Base-by-base conservation (phyloP, 371 early-diverging fungal genomes). In the Encephalitozoon hellem region DNA sequence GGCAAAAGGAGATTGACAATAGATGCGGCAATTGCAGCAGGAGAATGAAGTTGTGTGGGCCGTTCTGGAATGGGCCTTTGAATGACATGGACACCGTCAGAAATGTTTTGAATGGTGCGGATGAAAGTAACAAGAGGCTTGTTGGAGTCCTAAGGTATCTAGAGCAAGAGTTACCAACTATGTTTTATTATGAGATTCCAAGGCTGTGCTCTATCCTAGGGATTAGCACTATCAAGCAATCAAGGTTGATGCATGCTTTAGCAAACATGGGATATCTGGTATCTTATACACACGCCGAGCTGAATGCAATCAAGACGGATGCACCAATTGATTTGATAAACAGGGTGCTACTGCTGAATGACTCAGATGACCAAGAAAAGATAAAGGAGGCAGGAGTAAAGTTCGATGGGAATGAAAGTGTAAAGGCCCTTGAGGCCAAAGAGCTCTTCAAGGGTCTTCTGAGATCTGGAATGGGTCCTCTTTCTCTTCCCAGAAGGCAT, bases 101-200 rank as follows among this genome's bases (percentile, higher is more conserved):
- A 77, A 54, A 87, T 84, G 80, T 89, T 69, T 70, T 92, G 32
- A 82, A 88, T 45, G 88, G 71, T 87, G 67, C 68, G 26, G 39
- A 77, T 77, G 23, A 28, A 55, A 26, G 70, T 25, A 79, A 70
- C 93, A 93, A 4, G 52, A 88, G 99, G 75, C 93, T 97, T 89
- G 79, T 89, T 80, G 97, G 98, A 25, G 93, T 97, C 91, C 83
- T 97, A 42, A 89, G 90, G 28, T 91, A 94, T 0, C 89, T 92
- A 23, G 9, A 38, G 30, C 88, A 88, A 15, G 97, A 94, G 84
- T 85, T 88, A 74, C 55, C 81, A 21, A 53, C 52, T 39, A 26
- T 80, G 34, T 79, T 79, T 21, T 85, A 80, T 66, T 85, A 82
- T 65, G 75, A 74, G 1, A 63, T 85, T 26, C 55, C 77, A 18